Evolutionary conservation across 2,329 filamentous ascomycete genomes (phyloP).

Genomic region (Apiospora kogelbergensis): DNA sequence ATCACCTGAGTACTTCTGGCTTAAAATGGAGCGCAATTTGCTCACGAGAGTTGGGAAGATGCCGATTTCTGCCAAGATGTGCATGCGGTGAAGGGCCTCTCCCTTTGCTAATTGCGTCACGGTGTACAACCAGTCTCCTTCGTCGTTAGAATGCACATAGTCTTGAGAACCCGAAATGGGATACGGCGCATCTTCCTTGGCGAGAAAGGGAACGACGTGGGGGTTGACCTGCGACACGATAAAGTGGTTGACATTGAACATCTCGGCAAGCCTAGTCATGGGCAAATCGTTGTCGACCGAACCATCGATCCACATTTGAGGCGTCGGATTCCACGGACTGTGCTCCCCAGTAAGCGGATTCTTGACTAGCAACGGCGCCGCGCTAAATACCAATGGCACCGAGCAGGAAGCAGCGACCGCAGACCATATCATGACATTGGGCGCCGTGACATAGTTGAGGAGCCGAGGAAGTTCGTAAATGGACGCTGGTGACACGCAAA

Average conservation of each 20-base stretch:
- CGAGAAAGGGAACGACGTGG: slow-evolving; percentile 84
- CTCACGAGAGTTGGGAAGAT: slow-evolving; percentile 77
- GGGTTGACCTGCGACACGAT: slow-evolving; percentile 97
- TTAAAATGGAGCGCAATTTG: slow-evolving; percentile 78
- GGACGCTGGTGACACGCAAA: slow-evolving; percentile 85
- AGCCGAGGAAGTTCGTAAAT: slow-evolving; percentile 84
- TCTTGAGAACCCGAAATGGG: slow-evolving; percentile 29
- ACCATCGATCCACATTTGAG: slow-evolving; percentile 88
- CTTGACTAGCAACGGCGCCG: slow-evolving; percentile 78
- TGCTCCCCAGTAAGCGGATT: slow-evolving; percentile 73
- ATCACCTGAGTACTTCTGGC: slow-evolving; percentile 89
- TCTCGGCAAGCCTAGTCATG: slow-evolving; percentile 84
- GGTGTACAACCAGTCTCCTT: slow-evolving; percentile 61
- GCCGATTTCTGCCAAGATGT: slow-evolving; percentile 77
- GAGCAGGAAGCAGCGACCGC: slow-evolving; percentile 96
- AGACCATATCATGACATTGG: slow-evolving; percentile 95
- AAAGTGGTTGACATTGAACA: slow-evolving; percentile 98
- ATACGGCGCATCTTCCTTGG: slow-evolving; percentile 65
- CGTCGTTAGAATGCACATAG: slow-evolving; percentile 35
- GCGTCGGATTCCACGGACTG: slow-evolving; percentile 81
- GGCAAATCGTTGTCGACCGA: slow-evolving; percentile 94
- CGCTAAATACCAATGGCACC: slow-evolving; percentile 81
- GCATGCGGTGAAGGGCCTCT: slow-evolving; percentile 78
- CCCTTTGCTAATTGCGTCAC: slow-evolving; percentile 74
- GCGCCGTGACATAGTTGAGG: slow-evolving; percentile 89